Evolutionary conservation across 169 alveolate genomes (phyloP), one percentile per base, ranked within the genome.

Genomic region (Eimeria tenella): DNA sequence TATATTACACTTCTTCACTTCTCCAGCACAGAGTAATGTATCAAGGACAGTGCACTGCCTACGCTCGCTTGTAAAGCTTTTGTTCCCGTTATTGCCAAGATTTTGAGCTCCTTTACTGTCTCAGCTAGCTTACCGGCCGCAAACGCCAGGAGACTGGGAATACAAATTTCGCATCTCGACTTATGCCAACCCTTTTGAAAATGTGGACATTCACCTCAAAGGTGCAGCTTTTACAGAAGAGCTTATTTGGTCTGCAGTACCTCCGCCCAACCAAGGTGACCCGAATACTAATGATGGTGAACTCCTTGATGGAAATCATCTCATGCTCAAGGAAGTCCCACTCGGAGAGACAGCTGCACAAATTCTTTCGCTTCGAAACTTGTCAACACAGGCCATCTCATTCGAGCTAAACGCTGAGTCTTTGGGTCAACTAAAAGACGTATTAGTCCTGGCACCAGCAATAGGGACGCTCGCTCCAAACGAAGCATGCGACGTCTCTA

Each of bases 151-250:
- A 11, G 95, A 92, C 21, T 49, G 79, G 73, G 95, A 92, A 63
- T 60, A 79, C 75, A 25, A 50, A 7, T 89, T 95, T 58, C 94
- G 95, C 56, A 74, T 94, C 42, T 65, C 83, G 86, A 95, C 97
- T 5, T 55, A 92, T 23, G 93, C 94, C 60, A 95, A 95, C 74
- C 95, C 97, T 15, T 95, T 84, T 75, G 97, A 95, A 91, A 95
- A 92, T 75, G 63, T 83, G 23, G 82, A 70, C 23, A 25, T 89
- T n/a, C 82, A 31, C 1, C 17, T 90, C 21, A 73, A 19, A 9
- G 95, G 94, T 0, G 55, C 9, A 4, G 94, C 89, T n/a, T 74
- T 50, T 56, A 5, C 74, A 62, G 89, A 90, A 17, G 83, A 90
- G 82, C 86, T 90, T 90, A 25, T 50, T 56, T 63, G 96, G 92